These are phyloP conservation scores for Mycosphaerella arachidis DNA, from an alignment of 2,329 filamentous ascomycete species.

Conservation along the genomic window DNA sequence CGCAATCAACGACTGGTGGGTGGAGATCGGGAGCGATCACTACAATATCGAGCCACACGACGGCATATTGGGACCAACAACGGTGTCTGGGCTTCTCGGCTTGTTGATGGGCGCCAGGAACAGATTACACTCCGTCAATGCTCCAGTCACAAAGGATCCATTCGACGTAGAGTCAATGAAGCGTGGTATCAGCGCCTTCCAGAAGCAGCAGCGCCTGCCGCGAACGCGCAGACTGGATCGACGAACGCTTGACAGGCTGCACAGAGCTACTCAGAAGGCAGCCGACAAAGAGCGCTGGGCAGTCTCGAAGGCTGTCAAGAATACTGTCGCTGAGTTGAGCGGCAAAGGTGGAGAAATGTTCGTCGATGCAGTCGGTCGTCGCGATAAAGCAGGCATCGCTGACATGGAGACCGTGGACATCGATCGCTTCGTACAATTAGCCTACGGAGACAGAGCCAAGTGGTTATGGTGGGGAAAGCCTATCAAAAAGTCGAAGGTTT, in stretches of 20 bases:
- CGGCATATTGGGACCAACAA: constrained; percentile 86
- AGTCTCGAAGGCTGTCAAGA: constrained; percentile 90
- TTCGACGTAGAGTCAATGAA: constrained; percentile 83
- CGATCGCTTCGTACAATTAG: constrained; percentile 72
- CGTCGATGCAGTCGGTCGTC: constrained; percentile 81
- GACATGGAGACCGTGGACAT: constrained; percentile 91
- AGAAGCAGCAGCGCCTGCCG: constrained; percentile 79
- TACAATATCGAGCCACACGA: constrained; percentile 91
- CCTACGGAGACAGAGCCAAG: constrained; percentile 77
- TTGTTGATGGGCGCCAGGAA: constrained; percentile 87
- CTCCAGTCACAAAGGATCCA: constrained; percentile 81
- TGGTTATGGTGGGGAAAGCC: constrained; percentile 95
- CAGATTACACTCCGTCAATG: constrained; percentile 76
- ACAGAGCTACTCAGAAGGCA: constrained; percentile 81
- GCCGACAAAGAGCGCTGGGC: constrained; percentile 86
- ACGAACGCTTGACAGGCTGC: constrained; percentile 74
- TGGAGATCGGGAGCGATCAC: constrained; percentile 83
- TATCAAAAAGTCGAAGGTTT: constrained; percentile 51
- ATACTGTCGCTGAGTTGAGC: constrained; percentile 86
- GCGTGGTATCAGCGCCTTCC: constrained; percentile 78
- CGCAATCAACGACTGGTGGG: constrained; percentile 93
- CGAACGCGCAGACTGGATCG: constrained; percentile 76
- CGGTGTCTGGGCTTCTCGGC: constrained; percentile 80
- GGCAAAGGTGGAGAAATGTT: constrained; percentile 93
- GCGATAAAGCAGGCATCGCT: constrained; percentile 82